Percentiles rank a stretch among this genome's conserved stretches.
phyloP scores from a whole-genome alignment of 352 stramenopile species.

The Phytophthora vignae region DNA sequence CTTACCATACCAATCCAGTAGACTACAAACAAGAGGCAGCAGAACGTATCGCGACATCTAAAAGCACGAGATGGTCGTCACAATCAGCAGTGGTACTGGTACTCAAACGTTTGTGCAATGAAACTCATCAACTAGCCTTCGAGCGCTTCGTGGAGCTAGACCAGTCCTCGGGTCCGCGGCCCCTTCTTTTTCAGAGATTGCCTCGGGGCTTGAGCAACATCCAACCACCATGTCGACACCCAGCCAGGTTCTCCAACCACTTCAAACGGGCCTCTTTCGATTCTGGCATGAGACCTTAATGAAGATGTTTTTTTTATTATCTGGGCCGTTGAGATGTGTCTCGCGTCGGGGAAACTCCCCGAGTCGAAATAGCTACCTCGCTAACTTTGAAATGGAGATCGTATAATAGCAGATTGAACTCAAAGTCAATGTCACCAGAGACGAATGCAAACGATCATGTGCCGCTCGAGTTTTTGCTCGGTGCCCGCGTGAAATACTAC shows the following conservation, averaged over 20 bases:
- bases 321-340: background rate
- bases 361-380: slow-evolving; percentile 26
- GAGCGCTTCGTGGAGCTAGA: slow-evolving; percentile 31
- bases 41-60: slow-evolving; percentile 84
- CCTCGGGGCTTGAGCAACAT: slow-evolving; percentile 32
- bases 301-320: background rate
- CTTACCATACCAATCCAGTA: slow-evolving; percentile 88
- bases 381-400: slow-evolving; percentile 3
- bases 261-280: background rate
- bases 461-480: slow-evolving; percentile 74
- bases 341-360: slow-evolving; percentile 28
- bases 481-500: slow-evolving; percentile 53
- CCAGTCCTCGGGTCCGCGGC: slow-evolving; percentile 17
- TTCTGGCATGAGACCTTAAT: slow-evolving; percentile 1
- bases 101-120: background rate
- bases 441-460: slow-evolving; percentile 58
- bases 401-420: background rate
- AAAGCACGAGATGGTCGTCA: background rate
- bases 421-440: slow-evolving; percentile 27
- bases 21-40: slow-evolving; percentile 83
- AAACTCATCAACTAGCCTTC: slow-evolving; percentile 34
- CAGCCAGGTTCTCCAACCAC: background rate
- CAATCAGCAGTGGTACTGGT: background rate
- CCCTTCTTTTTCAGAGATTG: slow-evolving; percentile 24
- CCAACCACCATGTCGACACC: slow-evolving; percentile 12